Evolutionary conservation across 2,329 filamentous ascomycete genomes (phyloP).

Genomic region (Stagonosporopsis vannaccii): DNA sequence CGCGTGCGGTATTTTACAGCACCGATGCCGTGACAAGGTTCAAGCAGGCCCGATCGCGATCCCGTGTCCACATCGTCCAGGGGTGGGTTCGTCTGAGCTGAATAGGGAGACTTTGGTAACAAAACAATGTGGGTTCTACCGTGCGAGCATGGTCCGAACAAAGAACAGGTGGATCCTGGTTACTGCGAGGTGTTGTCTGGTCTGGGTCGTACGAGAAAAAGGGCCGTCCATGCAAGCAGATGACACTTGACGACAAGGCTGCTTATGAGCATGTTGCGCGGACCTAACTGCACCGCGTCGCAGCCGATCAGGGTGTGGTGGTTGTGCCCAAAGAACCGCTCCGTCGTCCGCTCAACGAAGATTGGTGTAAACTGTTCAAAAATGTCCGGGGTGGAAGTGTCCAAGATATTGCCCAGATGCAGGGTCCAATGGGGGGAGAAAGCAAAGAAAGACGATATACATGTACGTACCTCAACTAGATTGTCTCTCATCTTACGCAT

Average conservation of each 20-base stretch:
- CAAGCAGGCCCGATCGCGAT: slow-evolving; percentile 9
- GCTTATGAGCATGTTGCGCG: background rate
- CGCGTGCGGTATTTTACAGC: slow-evolving; percentile 14
- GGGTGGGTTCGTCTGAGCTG: background rate
- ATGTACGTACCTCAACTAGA: slow-evolving; percentile 60
- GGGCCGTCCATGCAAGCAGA: slow-evolving; percentile 5
- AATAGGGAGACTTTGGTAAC: slow-evolving; percentile 18
- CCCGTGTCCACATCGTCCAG: slow-evolving; percentile 2
- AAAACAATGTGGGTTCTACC: slow-evolving; percentile 1
- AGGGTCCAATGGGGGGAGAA: background rate
- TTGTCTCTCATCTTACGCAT: slow-evolving; percentile 75
- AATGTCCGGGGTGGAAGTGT: background rate
- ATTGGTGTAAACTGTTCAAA: background rate
- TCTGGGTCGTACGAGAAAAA: slow-evolving; percentile 7
- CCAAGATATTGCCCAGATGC: background rate
- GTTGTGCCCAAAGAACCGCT: background rate
- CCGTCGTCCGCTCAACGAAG: background rate
- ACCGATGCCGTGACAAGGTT: background rate
- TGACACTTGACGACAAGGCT: slow-evolving; percentile 5
- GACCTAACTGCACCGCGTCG: background rate
- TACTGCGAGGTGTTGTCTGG: background rate
- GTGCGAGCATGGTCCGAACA: background rate
- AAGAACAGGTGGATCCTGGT: slow-evolving; percentile 10
- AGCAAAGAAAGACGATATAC: slow-evolving; percentile 12
- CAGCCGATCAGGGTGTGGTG: background rate